A percentile compares a stretch with the other conserved stretches of the same genome.
These are phyloP conservation scores for Barnettozyma botsteinii DNA, from an alignment of 805 yeast species.

Conservation along the genomic window DNA sequence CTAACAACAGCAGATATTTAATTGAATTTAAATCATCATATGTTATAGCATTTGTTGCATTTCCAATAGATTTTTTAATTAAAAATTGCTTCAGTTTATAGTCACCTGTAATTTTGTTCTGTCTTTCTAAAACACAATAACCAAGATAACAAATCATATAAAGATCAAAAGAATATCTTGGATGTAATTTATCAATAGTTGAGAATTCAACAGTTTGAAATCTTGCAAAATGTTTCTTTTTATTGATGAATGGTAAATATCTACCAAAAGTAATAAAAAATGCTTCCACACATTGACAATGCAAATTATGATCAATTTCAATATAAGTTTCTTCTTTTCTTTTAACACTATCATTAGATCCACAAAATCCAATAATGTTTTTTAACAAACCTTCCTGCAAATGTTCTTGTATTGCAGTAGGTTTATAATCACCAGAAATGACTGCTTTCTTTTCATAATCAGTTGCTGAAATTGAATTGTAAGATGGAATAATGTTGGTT, in stretches of 20 bases:
- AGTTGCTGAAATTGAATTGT: not conserved
- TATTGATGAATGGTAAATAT: constrained; percentile 11
- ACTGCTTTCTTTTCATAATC: not conserved
- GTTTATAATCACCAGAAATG: not conserved
- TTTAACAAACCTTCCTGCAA: not conserved
- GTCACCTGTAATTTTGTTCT: constrained; percentile 32
- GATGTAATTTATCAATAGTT: constrained; percentile 22
- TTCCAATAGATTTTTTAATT: constrained; percentile 36
- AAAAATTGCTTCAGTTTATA: constrained; percentile 36
- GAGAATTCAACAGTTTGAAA: constrained; percentile 31
- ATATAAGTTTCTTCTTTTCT: no score
- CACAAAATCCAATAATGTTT: not conserved
- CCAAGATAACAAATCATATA: constrained; percentile 52
- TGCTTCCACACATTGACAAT: constrained; percentile 8
- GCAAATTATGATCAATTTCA: constrained; percentile 3
- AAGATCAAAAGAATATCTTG: constrained; percentile 36
- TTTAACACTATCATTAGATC: not conserved
- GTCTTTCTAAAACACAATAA: constrained; percentile 42
- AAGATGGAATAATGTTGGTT: not conserved
- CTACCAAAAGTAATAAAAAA: constrained; percentile 8
- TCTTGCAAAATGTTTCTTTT: constrained; percentile 25
- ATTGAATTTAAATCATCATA: constrained; percentile 37
- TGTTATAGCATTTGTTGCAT: constrained; percentile 33
- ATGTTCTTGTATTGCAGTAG: not conserved
- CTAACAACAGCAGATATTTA: constrained; percentile 37